Percentiles rank a stretch among this genome's conserved stretches.
Conservation (phyloP, 257 asterid genomes). For the Forsythia suspensa region DNA sequence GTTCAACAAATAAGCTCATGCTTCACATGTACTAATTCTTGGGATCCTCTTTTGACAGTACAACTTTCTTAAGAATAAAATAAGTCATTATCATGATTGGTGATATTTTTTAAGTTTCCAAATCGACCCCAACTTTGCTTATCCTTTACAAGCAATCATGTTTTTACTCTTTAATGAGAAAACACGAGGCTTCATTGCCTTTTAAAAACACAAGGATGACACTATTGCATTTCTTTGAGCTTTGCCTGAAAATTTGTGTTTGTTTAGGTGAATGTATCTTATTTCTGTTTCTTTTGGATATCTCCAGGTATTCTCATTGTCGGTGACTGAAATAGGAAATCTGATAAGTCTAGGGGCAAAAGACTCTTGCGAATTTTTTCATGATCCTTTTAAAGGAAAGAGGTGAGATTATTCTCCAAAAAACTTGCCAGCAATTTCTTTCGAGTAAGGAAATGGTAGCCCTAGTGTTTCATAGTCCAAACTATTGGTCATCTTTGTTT, state of each 20-base stretch:
- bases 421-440: conserved; percentile 14
- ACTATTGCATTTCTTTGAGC: conserved; percentile 1
- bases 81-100: not conserved
- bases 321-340: conserved; percentile 77
- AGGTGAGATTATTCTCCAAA: conserved; percentile 45
- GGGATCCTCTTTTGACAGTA: not conserved
- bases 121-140: not conserved
- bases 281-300: conserved; percentile 18
- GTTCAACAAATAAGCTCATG: not conserved
- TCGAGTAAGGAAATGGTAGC: conserved; percentile 1
- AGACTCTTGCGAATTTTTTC: conserved; percentile 94
- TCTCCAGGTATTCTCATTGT: conserved; percentile 80
- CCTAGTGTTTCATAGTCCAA: not conserved
- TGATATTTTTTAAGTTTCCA: not conserved
- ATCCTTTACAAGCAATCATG: not conserved
- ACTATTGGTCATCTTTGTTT: not conserved
- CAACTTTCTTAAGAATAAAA: not conserved
- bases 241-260: not conserved
- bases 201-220: not conserved
- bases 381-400: conserved; percentile 85
- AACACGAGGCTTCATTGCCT: not conserved
- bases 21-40: not conserved
- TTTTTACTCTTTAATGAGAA: not conserved
- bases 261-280: not conserved
- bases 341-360: conserved; percentile 81